phyloP scores from a whole-genome alignment of 2,329 filamentous ascomycete species.

The Lecanosticta acicola region DNA sequence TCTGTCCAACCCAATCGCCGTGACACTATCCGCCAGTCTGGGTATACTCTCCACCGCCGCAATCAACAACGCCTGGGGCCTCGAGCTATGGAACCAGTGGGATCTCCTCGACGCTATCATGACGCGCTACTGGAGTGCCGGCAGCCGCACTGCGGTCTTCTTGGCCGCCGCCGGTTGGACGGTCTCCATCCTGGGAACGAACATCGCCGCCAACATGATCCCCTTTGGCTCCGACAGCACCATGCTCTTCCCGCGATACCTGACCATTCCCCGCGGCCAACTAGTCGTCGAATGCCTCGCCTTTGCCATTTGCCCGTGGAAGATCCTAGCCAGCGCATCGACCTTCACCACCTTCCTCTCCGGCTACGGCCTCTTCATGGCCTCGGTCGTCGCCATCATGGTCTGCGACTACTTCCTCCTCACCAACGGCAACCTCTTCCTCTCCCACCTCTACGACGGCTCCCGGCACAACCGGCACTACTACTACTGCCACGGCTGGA shows the following conservation, averaged over 20 bases:
- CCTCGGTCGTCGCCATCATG: conserved; percentile 58
- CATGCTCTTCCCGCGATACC: conserved; percentile 45
- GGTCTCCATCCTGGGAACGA: conserved; percentile 36
- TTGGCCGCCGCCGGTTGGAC: conserved; percentile 35
- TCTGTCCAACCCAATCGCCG: conserved; percentile 38
- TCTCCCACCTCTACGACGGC: conserved; percentile 39
- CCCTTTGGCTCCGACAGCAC: conserved; percentile 33
- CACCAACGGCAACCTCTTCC: conserved; percentile 35
- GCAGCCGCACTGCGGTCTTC: conserved; percentile 38
- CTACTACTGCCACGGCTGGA: conserved; percentile 48
- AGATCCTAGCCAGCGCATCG: conserved; percentile 54
- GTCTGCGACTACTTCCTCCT: conserved; percentile 55
- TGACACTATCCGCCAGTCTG: conserved; percentile 39
- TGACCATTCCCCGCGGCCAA: conserved; percentile 40
- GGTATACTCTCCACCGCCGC: conserved; percentile 43
- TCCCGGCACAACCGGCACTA: conserved; percentile 47
- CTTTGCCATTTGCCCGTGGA: conserved; percentile 63
- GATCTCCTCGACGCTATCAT: conserved; percentile 34
- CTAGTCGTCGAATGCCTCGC: conserved; percentile 31
- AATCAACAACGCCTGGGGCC: conserved; percentile 41
- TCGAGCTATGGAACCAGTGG: conserved; percentile 33
- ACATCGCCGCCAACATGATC: conserved; percentile 35
- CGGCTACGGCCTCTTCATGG: conserved; percentile 55
- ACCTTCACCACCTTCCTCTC: conserved; percentile 59
- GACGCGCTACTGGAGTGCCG: conserved; percentile 29